Percentiles rank a stretch among this genome's conserved stretches.
Evolutionary conservation across 2,329 filamentous ascomycete genomes (phyloP).

Genomic region (Diaporthe sp.): DNA sequence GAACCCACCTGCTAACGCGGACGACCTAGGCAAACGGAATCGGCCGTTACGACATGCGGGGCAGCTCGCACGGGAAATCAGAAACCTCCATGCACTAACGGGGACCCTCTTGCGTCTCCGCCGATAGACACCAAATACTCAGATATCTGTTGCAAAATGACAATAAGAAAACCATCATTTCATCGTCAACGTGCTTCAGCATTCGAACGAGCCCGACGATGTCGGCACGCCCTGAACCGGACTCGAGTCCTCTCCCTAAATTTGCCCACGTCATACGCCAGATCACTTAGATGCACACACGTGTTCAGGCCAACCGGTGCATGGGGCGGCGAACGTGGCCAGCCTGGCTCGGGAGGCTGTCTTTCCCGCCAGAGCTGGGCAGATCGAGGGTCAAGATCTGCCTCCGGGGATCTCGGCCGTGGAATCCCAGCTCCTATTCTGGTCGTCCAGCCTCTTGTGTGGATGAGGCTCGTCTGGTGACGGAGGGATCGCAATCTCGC

Average conservation of each 20-base stretch:
- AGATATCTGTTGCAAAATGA: neutral
- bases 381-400: constrained; percentile 4
- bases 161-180: neutral
- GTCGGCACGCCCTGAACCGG: neutral
- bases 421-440: constrained; percentile 3
- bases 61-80: neutral
- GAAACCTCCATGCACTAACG: constrained; percentile 4
- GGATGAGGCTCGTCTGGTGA: constrained; percentile 3
- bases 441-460: neutral
- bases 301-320: neutral
- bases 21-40: constrained; percentile 20
- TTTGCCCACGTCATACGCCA: constrained; percentile 18
- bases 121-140: neutral
- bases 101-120: constrained; percentile 5
- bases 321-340: neutral
- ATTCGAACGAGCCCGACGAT: neutral
- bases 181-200: neutral
- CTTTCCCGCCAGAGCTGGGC: neutral
- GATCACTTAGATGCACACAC: neutral
- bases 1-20: constrained; percentile 13
- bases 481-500: constrained; percentile 6
- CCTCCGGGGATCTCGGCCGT: constrained; percentile 26
- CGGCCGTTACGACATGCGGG: constrained; percentile 28
- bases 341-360: constrained; percentile 1
- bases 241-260: neutral